Conservation (phyloP, 371 early-diverging fungal genomes). For the Lichtheimia ornata region DNA sequence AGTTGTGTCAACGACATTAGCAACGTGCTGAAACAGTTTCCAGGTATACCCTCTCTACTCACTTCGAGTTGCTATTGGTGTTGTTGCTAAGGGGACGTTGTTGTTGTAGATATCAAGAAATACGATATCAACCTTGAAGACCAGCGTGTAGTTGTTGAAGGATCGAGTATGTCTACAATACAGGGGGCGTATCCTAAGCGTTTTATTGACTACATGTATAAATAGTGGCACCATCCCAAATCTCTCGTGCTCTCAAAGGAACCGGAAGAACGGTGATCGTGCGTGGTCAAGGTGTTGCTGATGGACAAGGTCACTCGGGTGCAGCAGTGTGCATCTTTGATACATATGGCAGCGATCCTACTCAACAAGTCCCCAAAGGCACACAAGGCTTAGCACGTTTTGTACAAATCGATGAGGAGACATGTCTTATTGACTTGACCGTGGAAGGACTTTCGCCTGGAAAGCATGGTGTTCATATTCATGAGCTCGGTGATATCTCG, state of each 20-base stretch:
- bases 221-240: slow-evolving; percentile 66
- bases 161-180: slow-evolving; percentile 45
- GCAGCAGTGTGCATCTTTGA: slow-evolving; percentile 93
- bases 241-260: slow-evolving; percentile 60
- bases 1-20: slow-evolving; percentile 70
- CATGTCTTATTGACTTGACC: slow-evolving; percentile 77
- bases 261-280: slow-evolving; percentile 76
- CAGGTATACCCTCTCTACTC: slow-evolving; percentile 36
- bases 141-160: slow-evolving; percentile 66
- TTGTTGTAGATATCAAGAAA: slow-evolving; percentile 44
- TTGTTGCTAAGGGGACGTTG: background rate
- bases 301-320: slow-evolving; percentile 60
- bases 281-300: slow-evolving; percentile 74
- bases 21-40: slow-evolving; percentile 51
- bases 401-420: slow-evolving; percentile 69
- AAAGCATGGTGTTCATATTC: slow-evolving; percentile 71
- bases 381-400: slow-evolving; percentile 80
- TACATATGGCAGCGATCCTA: slow-evolving; percentile 46
- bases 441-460: slow-evolving; percentile 73
- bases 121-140: slow-evolving; percentile 60
- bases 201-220: slow-evolving; percentile 6
- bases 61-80: background rate
- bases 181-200: background rate
- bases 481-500: slow-evolving; percentile 80
- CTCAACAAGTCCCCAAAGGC: slow-evolving; percentile 38